Percentiles rank a stretch among this genome's conserved stretches.
Evolutionary conservation across 306 rosid species (phyloP).

Genomic region (Hylodesmum podocarpum): DNA sequence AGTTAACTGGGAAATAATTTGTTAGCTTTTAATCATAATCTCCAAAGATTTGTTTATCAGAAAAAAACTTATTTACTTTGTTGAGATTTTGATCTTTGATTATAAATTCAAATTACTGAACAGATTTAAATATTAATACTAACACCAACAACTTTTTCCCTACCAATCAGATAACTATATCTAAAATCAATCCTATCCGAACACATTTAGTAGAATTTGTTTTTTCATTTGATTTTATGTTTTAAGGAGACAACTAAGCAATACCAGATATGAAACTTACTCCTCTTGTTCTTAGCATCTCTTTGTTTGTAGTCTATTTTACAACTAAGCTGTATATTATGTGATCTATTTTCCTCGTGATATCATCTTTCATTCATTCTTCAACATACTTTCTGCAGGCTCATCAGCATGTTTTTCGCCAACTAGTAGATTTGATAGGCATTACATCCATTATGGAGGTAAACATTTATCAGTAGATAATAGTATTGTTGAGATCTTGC

Average conservation of each 20-base stretch:
- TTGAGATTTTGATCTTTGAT: background rate
- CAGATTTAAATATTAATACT: background rate
- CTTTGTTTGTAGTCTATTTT: background rate
- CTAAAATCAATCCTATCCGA: background rate
- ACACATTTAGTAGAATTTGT: background rate
- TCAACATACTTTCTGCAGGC: constrained; percentile 58
- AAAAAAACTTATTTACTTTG: background rate
- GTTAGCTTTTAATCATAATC: background rate
- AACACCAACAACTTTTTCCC: background rate
- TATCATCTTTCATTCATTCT: constrained; percentile 22
- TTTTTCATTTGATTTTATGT: background rate
- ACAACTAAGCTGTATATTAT: background rate
- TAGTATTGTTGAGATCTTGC: background rate
- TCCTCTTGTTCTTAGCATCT: constrained; percentile 17
- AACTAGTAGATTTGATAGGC: constrained; percentile 95
- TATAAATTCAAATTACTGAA: background rate
- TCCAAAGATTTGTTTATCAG: background rate
- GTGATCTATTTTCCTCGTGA: constrained; percentile 17
- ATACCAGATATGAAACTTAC: background rate
- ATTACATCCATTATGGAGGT: constrained; percentile 97
- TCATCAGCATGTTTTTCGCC: constrained; percentile 80
- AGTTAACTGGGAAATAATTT: background rate
- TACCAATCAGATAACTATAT: background rate
- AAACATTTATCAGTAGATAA: background rate
- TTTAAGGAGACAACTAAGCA: background rate